phyloP scores from a whole-genome alignment of 495 filamentous ascomycete species.

The Penicillium waksmanii region DNA sequence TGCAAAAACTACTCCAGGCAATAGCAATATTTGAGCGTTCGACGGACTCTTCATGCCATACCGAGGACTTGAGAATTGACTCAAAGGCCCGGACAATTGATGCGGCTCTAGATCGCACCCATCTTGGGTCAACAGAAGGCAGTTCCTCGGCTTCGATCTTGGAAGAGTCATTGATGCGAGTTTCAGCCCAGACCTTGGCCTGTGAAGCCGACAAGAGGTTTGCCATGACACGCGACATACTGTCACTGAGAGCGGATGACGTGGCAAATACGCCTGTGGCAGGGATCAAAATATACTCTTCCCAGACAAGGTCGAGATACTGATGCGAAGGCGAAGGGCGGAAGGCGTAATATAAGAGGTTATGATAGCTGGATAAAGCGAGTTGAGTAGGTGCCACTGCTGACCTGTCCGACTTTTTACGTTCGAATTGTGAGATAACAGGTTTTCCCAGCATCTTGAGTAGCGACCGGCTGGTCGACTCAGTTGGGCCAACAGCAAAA shows the following conservation, averaged over 20 bases:
- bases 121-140: conserved; percentile 78
- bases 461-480: conserved; percentile 59
- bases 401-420: conserved; percentile 59
- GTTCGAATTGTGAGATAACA: conserved; percentile 68
- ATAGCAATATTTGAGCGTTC: conserved; percentile 47
- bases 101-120: conserved; percentile 73
- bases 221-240: conserved; percentile 66
- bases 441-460: conserved; percentile 71
- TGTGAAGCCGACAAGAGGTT: conserved; percentile 69
- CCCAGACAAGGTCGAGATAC: conserved; percentile 79
- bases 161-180: conserved; percentile 61
- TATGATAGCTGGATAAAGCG: conserved; percentile 71
- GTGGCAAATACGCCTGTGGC: conserved; percentile 39
- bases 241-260: conserved; percentile 41
- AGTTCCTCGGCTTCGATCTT: conserved; percentile 70
- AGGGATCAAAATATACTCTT: conserved; percentile 64
- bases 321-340: conserved; percentile 63
- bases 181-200: conserved; percentile 71
- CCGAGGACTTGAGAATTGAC: conserved; percentile 59
- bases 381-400: conserved; percentile 60
- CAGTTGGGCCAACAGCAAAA: conserved; percentile 65
- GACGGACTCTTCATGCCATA: conserved; percentile 53
- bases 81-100: conserved; percentile 67
- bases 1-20: conserved; percentile 72
- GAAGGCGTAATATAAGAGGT: conserved; percentile 85